These are phyloP conservation scores for Pichia membranifaciens DNA, from an alignment of 805 yeast genomes.

Conservation along the genomic window DNA sequence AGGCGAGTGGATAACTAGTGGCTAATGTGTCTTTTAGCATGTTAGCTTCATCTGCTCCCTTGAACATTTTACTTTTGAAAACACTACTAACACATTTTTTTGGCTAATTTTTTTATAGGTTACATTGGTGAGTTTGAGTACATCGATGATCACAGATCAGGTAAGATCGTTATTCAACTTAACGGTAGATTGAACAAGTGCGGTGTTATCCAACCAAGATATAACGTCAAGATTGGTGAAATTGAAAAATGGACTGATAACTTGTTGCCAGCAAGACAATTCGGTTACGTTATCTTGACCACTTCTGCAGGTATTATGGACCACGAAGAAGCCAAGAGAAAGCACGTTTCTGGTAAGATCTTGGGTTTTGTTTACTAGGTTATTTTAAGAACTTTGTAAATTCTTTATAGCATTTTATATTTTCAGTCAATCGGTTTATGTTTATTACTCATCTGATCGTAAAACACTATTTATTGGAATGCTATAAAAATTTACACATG, in stretches of 20 bases:
- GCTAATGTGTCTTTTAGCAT: not conserved
- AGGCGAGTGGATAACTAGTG: slow-evolving; percentile 7
- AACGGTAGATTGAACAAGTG: slow-evolving; percentile 99
- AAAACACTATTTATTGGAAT: not conserved
- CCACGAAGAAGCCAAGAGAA: slow-evolving; percentile 99
- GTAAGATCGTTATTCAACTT: slow-evolving; percentile 93
- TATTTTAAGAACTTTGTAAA: not conserved
- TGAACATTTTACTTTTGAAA: slow-evolving; percentile 2
- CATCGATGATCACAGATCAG: slow-evolving; percentile 99
- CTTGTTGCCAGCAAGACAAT: slow-evolving; percentile 98
- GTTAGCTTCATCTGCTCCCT: not conserved
- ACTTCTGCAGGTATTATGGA: slow-evolving; percentile 99
- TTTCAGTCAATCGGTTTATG: not conserved
- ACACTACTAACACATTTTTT: slow-evolving; percentile 2
- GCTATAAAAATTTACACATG: no score
- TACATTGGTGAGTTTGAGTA: slow-evolving; percentile 98
- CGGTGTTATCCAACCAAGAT: slow-evolving; percentile 98
- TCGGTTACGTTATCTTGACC: slow-evolving; percentile 96
- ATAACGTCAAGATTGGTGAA: slow-evolving; percentile 92
- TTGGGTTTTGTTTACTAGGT: slow-evolving; percentile 93
- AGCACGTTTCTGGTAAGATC: slow-evolving; percentile 99
- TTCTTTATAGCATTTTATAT: not conserved
- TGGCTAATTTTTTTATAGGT: slow-evolving; percentile 34
- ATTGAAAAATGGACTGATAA: slow-evolving; percentile 98
- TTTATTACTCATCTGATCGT: not conserved